Evolutionary conservation across 768 basidiomycete species (phyloP), one percentile per base, ranked within the genome.

Genomic region (Xerocomellus dryophilus): DNA sequence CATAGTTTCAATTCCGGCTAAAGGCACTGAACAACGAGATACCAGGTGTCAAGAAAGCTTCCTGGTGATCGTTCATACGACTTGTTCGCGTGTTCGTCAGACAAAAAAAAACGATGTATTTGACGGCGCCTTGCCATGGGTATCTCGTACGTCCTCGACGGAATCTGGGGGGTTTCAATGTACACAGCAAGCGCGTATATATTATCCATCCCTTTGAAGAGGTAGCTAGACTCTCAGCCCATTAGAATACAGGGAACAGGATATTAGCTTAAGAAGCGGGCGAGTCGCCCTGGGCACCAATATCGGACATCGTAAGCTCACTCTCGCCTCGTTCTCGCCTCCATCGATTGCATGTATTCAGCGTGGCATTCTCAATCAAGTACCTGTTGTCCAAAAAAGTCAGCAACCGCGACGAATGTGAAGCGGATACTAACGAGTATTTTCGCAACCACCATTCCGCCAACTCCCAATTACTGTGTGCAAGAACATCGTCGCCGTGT

Each of bases 401-500:
- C 41, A 56, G 40, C 23, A 31, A 31, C 21, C 3, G 2, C 4
- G 12, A 36, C 15, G 14, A 47, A 12, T 11, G 14, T 38, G 23
- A 38, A 25, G 21, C 25, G 14, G 34, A 21, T 5, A 20, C 59
- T 47, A 45, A 93, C 93, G 85, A 84, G 60, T 90, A 95, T 71
- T 88, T 83, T 52, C 83, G 79, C 42, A 97, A 75, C 83, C 93
- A 97, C 48, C 78, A 76, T 64, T 94, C 93, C 14, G 80, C 77
- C 38, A 97, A 78, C 71, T 98, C 95, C 93, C 94, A 97, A 62
- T 91, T 94, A 40, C 73, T 75, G 61, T 96, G 91, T 4, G 86
- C 85, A n/a, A 97, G 77, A 20, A 93, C 88, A 63, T 98, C 94
- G 60, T 96, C 90, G 12, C 92, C 93, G 54, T 97, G 93, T 41